phyloP scores from a whole-genome alignment of 441 rosid genomes.

The Macaranga tanarius region DNA sequence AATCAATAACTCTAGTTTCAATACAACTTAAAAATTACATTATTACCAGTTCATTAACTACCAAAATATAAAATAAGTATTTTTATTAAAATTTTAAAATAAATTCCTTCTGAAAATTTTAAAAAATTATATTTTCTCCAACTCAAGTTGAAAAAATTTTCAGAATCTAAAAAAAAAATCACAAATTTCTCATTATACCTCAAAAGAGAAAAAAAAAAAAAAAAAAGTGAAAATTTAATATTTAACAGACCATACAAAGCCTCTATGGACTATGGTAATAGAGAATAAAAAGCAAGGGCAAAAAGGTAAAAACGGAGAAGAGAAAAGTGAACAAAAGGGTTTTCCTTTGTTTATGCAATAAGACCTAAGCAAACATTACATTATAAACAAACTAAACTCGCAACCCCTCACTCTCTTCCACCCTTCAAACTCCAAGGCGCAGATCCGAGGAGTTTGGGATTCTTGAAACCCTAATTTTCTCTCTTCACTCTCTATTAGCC shows the following conservation, averaged over 20 bases:
- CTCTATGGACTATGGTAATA: constrained; percentile 9
- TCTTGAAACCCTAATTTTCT: constrained; percentile 38
- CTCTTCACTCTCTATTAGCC: constrained; percentile 2
- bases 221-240: too few species aligned
- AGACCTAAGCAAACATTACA: constrained; percentile 20
- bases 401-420: constrained; percentile 3
- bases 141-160: too few species aligned
- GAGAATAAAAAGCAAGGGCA: neutral
- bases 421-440: constrained; percentile 69
- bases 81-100: too few species aligned
- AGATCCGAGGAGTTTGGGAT: constrained; percentile 86
- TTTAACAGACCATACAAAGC: neutral
- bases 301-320: neutral
- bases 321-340: constrained; percentile 5
- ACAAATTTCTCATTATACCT: too few species aligned
- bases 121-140: too few species aligned
- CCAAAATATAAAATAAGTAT: too few species aligned
- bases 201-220: too few species aligned
- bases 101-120: too few species aligned
- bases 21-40: too few species aligned
- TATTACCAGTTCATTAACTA: too few species aligned
- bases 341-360: constrained; percentile 4
- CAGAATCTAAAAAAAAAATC: too few species aligned
- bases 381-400: constrained; percentile 16
- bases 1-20: too few species aligned